A percentile compares a stretch with the other conserved stretches of the same genome.
phyloP scores from a whole-genome alignment of 2,329 filamentous ascomycete genomes.

The Aspergillus sp. region DNA sequence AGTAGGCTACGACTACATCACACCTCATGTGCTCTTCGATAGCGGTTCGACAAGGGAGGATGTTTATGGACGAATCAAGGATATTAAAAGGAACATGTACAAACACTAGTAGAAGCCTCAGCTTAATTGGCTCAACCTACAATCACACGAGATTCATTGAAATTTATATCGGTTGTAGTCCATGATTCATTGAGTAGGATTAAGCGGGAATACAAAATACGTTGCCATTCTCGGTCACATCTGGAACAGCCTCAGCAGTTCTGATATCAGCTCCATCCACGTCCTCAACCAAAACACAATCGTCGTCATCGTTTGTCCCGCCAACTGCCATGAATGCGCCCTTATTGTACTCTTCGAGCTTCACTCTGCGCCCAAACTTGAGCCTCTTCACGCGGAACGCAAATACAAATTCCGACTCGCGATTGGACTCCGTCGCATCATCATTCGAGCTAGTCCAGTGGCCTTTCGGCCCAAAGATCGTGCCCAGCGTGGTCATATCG shows the following conservation, averaged over 20 bases:
- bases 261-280: constrained; percentile 25
- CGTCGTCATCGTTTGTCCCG: constrained; percentile 17
- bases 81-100: constrained; percentile 4
- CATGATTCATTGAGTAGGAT: background rate
- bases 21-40: constrained; percentile 12
- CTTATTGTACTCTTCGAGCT: constrained; percentile 27
- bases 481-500: constrained; percentile 21
- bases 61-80: constrained; percentile 6
- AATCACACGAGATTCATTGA: background rate
- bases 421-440: constrained; percentile 23
- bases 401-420: constrained; percentile 27
- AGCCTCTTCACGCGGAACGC: constrained; percentile 27
- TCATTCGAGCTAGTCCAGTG: constrained; percentile 24
- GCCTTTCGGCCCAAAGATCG: constrained; percentile 24
- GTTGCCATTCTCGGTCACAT: constrained; percentile 22
- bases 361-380: constrained; percentile 22
- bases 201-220: constrained; percentile 24
- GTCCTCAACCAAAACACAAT: constrained; percentile 23
- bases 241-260: constrained; percentile 19
- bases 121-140: background rate
- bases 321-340: constrained; percentile 23
- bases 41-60: constrained; percentile 8
- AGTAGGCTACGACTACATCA: constrained; percentile 14
- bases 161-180: background rate
- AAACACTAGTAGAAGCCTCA: background rate